Evolutionary conservation across 2,329 filamentous ascomycete genomes (phyloP), one percentile per base, ranked within the genome.

Genomic region (Taxawa tesnikishii): DNA sequence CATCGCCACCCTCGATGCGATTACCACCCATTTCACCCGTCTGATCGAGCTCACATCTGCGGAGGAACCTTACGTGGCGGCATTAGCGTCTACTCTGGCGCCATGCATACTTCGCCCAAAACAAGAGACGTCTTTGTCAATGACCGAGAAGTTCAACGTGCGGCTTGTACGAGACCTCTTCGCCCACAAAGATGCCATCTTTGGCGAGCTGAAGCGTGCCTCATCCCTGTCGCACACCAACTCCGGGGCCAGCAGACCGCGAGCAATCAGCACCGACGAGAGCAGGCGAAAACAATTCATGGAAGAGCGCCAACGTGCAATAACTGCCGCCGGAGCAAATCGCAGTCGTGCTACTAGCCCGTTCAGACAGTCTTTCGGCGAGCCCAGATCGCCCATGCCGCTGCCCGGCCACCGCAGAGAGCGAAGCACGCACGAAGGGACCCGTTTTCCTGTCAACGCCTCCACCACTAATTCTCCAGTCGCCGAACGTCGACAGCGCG

Each of bases 1-100:
- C 56, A 98, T 98, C 56, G 90, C 90, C 29, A 96, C 90, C n/a
- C 75, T 98, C 38, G 90, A 98, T 56, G 90, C 90, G 25, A 82
- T 94, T 53, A 93, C 92, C 69, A 96, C 93, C 43, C 90, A 98
- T 60, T 96, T 98, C 55, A 94, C 88, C 24, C 82, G 90, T 38
- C 67, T 98, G 38, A 92, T 98, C 51, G 90, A 98, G 55, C 69
- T 98, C 41, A 98, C 90, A 2, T 96, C 88, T 10, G 90, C 90
- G 18, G 88, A 94, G 45, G 90, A 98, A 52, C 63, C 75, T 26
- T 98, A 93, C 51, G 62, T 93, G 36, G 54, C 77, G 9, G 65
- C 76, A 23, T 71, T 98, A 24, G 82, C 85, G 3, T 75, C 75
- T 15, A 63, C 67, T 5, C 66, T 98, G 27, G 81, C 85, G 1